phyloP scores from a whole-genome alignment of 108 stramenopile species.

The Stephanodiscus minutulus region DNA sequence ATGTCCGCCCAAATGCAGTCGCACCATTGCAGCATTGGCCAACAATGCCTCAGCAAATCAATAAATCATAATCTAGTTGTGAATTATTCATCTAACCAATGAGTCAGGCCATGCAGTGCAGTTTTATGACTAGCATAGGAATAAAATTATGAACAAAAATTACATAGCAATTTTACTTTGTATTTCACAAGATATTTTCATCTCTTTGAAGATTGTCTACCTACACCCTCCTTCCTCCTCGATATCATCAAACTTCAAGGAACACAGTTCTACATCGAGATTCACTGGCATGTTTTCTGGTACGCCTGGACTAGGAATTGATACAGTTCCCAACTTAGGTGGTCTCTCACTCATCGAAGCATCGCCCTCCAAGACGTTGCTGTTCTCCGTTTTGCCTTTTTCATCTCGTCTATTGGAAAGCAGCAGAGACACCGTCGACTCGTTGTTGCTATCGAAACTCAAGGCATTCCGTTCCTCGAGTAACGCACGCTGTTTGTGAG shows the following conservation, averaged over 20 bases:
- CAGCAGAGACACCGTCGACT: slow-evolving; percentile 5
- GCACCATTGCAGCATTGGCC: too few relatives aligned
- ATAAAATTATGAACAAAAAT: too few relatives aligned
- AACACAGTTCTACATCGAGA: slow-evolving; percentile 36
- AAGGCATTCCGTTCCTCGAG: slow-evolving; percentile 39
- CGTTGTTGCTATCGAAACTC: background rate
- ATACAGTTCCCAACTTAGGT: slow-evolving; percentile 33
- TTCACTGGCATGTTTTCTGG: slow-evolving; percentile 33
- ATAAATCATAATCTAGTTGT: too few relatives aligned
- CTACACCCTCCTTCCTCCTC: background rate
- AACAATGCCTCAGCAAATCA: too few relatives aligned
- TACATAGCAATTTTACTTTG: background rate
- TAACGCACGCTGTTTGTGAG: slow-evolving; percentile 16
- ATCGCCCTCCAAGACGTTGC: too few relatives aligned
- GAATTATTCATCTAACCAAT: too few relatives aligned
- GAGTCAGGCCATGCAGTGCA: too few relatives aligned
- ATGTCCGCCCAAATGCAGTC: too few relatives aligned
- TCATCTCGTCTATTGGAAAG: background rate
- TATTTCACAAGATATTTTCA: background rate
- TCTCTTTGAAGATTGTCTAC: background rate
- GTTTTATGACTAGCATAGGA: too few relatives aligned
- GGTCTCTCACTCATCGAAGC: background rate
- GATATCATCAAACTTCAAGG: slow-evolving; percentile 10
- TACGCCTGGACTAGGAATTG: slow-evolving; percentile 37
- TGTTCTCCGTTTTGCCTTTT: too few relatives aligned